Conservation (phyloP, 306 rosid species). For the Malus sylvestris region DNA sequence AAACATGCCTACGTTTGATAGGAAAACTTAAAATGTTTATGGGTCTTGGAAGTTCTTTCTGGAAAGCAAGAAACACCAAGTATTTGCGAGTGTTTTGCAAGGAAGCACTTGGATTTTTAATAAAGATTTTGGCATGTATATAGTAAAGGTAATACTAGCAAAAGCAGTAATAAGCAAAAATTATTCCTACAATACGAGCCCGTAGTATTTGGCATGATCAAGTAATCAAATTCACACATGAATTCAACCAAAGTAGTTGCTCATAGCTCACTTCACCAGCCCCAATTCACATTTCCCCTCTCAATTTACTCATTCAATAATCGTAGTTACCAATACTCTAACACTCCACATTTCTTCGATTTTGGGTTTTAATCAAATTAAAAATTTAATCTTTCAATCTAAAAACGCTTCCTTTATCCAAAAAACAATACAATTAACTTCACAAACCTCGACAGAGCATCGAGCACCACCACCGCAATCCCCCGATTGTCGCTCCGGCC, state of each 20-base stretch:
- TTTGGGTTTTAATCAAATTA: background rate
- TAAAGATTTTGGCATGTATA: too few species aligned
- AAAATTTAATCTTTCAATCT: background rate
- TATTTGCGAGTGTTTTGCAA: background rate
- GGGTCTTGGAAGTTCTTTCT: background rate
- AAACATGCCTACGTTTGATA: background rate
- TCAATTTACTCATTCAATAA: background rate
- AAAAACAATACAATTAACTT: background rate
- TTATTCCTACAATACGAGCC: too few species aligned
- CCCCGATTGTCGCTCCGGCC: conserved; percentile 91
- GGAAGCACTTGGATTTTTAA: background rate
- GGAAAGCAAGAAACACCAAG: background rate
- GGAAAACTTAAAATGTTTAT: background rate
- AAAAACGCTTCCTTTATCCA: background rate
- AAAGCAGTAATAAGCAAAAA: too few species aligned
- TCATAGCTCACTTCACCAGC: background rate
- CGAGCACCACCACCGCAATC: conserved; percentile 99
- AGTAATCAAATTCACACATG: background rate
- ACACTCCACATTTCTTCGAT: background rate
- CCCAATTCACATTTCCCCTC: background rate
- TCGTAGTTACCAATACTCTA: background rate
- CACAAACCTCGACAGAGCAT: conserved; percentile 80
- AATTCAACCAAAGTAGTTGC: background rate
- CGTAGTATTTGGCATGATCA: background rate
- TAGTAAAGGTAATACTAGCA: too few species aligned